A percentile compares a stretch with the other conserved stretches of the same genome.
These are phyloP conservation scores for Boletus subparvulus DNA, from an alignment of 768 basidiomycete genomes.

Conservation along the genomic window DNA sequence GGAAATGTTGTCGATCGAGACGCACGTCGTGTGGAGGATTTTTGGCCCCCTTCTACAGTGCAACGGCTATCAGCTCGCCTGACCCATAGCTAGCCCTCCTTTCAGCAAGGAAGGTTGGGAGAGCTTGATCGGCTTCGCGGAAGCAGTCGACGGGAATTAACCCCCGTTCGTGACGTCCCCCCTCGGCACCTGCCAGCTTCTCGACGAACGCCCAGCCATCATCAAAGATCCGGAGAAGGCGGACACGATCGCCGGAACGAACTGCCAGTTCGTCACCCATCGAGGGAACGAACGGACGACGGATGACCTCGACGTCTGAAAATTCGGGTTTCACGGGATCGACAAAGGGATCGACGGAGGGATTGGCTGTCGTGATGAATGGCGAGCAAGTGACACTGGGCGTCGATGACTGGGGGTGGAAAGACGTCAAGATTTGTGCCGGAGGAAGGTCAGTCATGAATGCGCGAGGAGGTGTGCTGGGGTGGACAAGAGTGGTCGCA, in stretches of 20 bases:
- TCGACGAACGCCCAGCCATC: slow-evolving; percentile 73
- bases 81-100: slow-evolving; percentile 43
- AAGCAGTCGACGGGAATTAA: slow-evolving; percentile 74
- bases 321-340: slow-evolving; percentile 35
- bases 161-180: slow-evolving; percentile 35
- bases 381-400: background rate
- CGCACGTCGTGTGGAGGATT: background rate
- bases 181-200: slow-evolving; percentile 29
- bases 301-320: slow-evolving; percentile 47
- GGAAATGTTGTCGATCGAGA: background rate
- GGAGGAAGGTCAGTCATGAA: slow-evolving; percentile 12
- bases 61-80: background rate
- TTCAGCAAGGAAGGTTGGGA: slow-evolving; percentile 49
- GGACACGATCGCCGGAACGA: slow-evolving; percentile 48
- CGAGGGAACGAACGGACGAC: slow-evolving; percentile 55
- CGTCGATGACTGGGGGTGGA: slow-evolving; percentile 4
- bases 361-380: slow-evolving; percentile 9
- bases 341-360: slow-evolving; percentile 33
- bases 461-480: slow-evolving; percentile 16
- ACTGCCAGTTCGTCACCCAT: slow-evolving; percentile 62
- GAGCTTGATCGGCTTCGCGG: slow-evolving; percentile 44
- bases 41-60: background rate
- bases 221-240: slow-evolving; percentile 54
- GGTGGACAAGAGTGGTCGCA: slow-evolving; percentile 18
- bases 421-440: slow-evolving; percentile 13